Evolutionary conservation across 1,284 basidiomycete genomes (phyloP), one percentile per base, ranked within the genome.

Genomic region (Cutaneotrichosporon sp.): DNA sequence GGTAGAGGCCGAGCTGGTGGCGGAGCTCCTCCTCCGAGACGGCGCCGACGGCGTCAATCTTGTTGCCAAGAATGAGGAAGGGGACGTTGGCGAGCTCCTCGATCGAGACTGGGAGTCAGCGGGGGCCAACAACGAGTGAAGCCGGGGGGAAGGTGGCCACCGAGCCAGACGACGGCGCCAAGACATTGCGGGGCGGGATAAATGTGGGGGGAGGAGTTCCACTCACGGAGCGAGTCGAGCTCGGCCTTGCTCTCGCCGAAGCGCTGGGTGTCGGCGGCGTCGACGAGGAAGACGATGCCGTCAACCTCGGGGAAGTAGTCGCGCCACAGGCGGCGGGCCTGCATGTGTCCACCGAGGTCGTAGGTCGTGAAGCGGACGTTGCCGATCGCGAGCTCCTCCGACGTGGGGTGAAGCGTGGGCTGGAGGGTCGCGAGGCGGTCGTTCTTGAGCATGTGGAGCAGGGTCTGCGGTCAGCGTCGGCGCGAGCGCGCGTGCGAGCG

Each of bases 281-380:
- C 97, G 67, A 99, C 95, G 62, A 99, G 85, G 87, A 99, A 99
- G 76, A 99, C 88, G 72, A 99, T 98, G 34, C 93, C 97, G 76
- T 99, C 94, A 49, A 99, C 97, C 81, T 99, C 97, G 60, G 97
- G 95, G 88, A 99, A 99, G 84, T 99, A 99, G 81, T 99, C 95
- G 68, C 93, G 89, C 97, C 97, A 99, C 77, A 99, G 89, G 72
- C 97, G 91, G 72, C 97, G 94, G 59, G 97, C 95, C 93, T 98
- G 95, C 79, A 90, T 88, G 83, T 99, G 95, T 78, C 97, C 97
- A 74, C 97, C 97, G 60, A 99, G 85, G 80, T 99, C 97, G 75
- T 98, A 97, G 0, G 97, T 99, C 27, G 94, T 99, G 83, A 99
- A 99, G 80, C 97, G 98, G 75, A 99, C 92, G 75, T 92, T 95